phyloP scores from a whole-genome alignment of 805 yeast genomes.

The Limtongozyma cylindracea region DNA sequence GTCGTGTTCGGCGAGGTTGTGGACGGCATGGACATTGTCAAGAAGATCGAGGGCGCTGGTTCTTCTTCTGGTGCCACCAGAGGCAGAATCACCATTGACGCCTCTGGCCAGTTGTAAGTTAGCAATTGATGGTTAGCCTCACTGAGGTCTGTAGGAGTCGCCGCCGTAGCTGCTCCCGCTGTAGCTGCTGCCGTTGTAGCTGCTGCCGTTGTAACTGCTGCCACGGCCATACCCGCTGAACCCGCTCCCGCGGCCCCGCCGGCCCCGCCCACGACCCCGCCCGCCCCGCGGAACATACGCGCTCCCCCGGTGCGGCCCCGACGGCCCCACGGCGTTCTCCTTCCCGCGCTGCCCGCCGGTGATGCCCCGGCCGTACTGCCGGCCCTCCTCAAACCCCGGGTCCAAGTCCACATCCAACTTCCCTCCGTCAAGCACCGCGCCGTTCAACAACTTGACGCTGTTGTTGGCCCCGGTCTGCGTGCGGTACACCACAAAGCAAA shows the following conservation, averaged over 20 bases:
- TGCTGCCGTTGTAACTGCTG: too few relatives aligned
- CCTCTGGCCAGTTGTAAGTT: constrained; percentile 64
- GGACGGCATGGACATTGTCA: constrained; percentile 54
- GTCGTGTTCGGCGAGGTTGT: constrained; percentile 73
- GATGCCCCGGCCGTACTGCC: constrained; percentile 86
- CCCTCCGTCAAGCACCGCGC: constrained; percentile 67
- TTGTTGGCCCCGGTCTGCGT: constrained; percentile 47
- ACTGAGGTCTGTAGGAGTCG: too few relatives aligned
- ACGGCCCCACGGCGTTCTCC: too few relatives aligned
- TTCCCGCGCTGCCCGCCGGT: constrained; percentile 83
- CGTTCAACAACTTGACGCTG: constrained; percentile 62
- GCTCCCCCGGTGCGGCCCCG: too few relatives aligned
- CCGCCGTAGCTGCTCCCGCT: too few relatives aligned
- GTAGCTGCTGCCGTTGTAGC: too few relatives aligned
- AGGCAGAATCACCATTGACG: constrained; percentile 52
- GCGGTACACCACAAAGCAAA: constrained; percentile 72
- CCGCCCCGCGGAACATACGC: too few relatives aligned
- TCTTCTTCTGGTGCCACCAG: constrained; percentile 29
- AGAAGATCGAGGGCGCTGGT: constrained; percentile 63
- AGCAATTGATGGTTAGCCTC: too few relatives aligned
- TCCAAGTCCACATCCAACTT: constrained; percentile 72
- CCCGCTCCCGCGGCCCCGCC: too few relatives aligned
- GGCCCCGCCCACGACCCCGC: too few relatives aligned
- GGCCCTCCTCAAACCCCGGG: constrained; percentile 87
- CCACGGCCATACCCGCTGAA: too few relatives aligned